Conservation (phyloP, 306 rosid species). For the Cicer arietinum region DNA sequence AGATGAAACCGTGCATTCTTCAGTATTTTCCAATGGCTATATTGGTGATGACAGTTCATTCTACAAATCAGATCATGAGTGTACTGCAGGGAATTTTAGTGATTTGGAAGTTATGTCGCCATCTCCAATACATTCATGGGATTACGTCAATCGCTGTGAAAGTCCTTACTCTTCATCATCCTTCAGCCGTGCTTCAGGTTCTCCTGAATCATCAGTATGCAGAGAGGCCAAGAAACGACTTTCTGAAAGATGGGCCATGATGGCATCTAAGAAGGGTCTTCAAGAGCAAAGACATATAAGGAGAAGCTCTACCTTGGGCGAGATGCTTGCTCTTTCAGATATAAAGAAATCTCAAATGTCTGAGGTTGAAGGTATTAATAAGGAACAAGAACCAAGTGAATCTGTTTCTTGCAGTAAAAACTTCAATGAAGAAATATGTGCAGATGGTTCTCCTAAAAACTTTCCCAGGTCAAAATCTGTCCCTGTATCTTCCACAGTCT, state of each 20-base stretch:
- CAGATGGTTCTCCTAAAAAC: conserved; percentile 64
- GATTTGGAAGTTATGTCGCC: conserved; percentile 90
- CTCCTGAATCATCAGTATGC: conserved; percentile 96
- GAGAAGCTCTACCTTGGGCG: conserved; percentile 97
- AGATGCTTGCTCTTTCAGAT: conserved; percentile 94
- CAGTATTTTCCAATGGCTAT: conserved; percentile 87
- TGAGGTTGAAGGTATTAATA: conserved; percentile 51
- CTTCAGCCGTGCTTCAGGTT: conserved; percentile 81
- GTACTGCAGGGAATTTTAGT: conserved; percentile 68
- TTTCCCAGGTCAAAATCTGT: conserved; percentile 91
- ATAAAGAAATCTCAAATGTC: conserved; percentile 63
- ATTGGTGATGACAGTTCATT: conserved; percentile 95
- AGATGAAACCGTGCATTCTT: conserved; percentile 75
- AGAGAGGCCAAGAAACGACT: conserved; percentile 98
- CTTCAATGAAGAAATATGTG: conserved; percentile 51
- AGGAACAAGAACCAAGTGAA: conserved; percentile 60
- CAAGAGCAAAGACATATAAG: conserved; percentile 76
- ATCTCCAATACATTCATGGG: conserved; percentile 93
- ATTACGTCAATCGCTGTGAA: conserved; percentile 69
- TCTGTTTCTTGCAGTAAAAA: conserved; percentile 61
- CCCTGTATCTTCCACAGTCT: conserved; percentile 72
- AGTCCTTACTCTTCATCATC: conserved; percentile 89
- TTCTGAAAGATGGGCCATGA: conserved; percentile 98
- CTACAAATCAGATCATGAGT: conserved; percentile 79
- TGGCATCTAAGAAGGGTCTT: conserved; percentile 72